A percentile compares a stretch with the other conserved stretches of the same genome.
Evolutionary conservation across 2,329 filamentous ascomycete species (phyloP).

Genomic region (Aspergillus fijiensis): DNA sequence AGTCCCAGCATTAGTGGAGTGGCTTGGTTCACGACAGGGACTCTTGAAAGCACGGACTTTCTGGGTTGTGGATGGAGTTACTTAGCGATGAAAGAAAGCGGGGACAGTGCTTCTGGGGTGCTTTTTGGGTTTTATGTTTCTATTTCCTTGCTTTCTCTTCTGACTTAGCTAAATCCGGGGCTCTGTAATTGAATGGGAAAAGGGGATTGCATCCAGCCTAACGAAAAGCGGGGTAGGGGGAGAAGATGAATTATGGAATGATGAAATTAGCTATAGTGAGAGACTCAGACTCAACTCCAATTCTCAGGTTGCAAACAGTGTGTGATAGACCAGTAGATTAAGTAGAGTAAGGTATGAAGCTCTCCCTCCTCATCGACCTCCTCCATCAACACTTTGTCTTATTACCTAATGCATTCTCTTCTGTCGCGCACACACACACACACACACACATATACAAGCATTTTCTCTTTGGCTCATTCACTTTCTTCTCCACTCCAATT

Average conservation of each 20-base stretch:
- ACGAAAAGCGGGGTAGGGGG: not conserved
- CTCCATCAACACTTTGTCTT: too few species aligned
- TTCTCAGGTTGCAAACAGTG: not conserved
- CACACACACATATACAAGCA: too few species aligned
- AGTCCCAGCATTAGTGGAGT: slow-evolving; percentile 25
- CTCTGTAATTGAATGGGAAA: not conserved
- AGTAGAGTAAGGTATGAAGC: too few species aligned
- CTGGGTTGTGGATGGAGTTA: slow-evolving; percentile 3
- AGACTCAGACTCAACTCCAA: not conserved
- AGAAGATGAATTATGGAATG: not conserved
- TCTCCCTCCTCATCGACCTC: too few species aligned
- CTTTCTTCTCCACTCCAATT: not conserved
- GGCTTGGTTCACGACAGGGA: not conserved
- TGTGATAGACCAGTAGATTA: too few species aligned
- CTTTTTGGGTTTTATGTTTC: not conserved
- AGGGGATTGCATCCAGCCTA: not conserved
- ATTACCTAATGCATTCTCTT: too few species aligned
- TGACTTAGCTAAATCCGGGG: not conserved
- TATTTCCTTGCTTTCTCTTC: not conserved
- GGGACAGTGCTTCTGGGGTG: not conserved
- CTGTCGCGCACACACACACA: too few species aligned
- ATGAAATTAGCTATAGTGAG: not conserved
- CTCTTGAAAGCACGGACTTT: not conserved
- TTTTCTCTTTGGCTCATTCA: too few species aligned
- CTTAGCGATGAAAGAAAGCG: slow-evolving; percentile 8